Percentiles rank a stretch among this genome's conserved stretches.
Evolutionary conservation across 495 filamentous ascomycete species (phyloP).

Genomic region (Hypoxylon intermedium): DNA sequence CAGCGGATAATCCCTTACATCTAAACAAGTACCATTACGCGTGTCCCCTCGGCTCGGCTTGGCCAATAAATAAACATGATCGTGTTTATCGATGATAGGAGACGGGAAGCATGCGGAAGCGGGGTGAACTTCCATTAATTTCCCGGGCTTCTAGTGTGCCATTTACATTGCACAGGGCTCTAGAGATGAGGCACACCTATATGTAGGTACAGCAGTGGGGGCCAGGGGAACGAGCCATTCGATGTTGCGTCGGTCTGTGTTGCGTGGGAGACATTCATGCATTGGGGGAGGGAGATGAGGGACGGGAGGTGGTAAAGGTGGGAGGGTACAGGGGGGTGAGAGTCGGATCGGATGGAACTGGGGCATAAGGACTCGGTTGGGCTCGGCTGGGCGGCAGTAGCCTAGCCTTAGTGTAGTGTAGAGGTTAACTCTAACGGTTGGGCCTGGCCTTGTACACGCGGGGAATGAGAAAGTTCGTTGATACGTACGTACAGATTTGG

Average conservation of each 20-base stretch:
- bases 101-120: not conserved
- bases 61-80: slow-evolving; percentile 17
- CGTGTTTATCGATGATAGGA: not conserved
- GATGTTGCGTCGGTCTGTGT: not conserved
- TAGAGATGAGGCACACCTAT: no score
- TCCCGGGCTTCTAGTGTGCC: not conserved
- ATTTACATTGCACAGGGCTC: not conserved
- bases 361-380: slow-evolving; percentile 3
- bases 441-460: not conserved
- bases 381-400: slow-evolving; percentile 14
- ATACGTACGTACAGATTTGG: not conserved
- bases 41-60: slow-evolving; percentile 22
- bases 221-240: not conserved
- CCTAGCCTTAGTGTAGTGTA: not conserved
- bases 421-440: not conserved
- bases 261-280: not conserved
- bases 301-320: no score
- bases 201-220: not conserved
- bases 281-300: no score
- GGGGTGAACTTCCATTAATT: slow-evolving; percentile 12
- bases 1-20: slow-evolving; percentile 13
- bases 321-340: no score
- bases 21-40: not conserved
- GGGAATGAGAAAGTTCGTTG: slow-evolving; percentile 6
- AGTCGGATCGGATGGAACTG: no score